phyloP scores from a whole-genome alignment of 768 basidiomycete species.

The Boletus pseudopeckii region DNA sequence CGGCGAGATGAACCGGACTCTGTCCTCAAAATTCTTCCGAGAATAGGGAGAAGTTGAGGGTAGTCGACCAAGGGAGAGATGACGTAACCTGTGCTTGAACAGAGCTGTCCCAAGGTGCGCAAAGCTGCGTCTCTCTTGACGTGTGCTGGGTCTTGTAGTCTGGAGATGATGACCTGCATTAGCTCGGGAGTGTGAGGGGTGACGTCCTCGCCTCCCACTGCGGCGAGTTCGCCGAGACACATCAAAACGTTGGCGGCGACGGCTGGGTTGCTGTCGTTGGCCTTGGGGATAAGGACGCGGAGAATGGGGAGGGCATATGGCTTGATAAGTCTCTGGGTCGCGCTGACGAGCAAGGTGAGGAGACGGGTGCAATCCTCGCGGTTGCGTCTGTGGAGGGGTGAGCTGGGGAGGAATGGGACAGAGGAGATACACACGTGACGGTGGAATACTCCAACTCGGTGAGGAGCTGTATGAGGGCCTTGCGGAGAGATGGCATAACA shows the following conservation, averaged over 20 bases:
- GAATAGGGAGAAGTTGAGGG: constrained; percentile 81
- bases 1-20: constrained; percentile 74
- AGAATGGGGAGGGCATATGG: constrained; percentile 94
- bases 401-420: background rate
- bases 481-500: constrained; percentile 95
- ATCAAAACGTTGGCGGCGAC: constrained; percentile 91
- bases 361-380: constrained; percentile 92
- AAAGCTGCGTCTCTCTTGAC: constrained; percentile 92
- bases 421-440: constrained; percentile 57
- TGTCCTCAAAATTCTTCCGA: constrained; percentile 81
- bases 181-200: constrained; percentile 78
- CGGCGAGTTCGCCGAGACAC: constrained; percentile 91
- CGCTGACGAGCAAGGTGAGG: constrained; percentile 83
- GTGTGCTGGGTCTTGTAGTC: constrained; percentile 85
- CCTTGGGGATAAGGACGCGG: constrained; percentile 87
- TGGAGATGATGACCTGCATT: constrained; percentile 85
- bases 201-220: constrained; percentile 92
- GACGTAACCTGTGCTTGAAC: constrained; percentile 93
- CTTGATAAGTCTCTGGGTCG: constrained; percentile 91
- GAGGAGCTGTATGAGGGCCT: constrained; percentile 91
- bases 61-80: constrained; percentile 88
- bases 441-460: constrained; percentile 97
- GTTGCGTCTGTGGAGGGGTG: constrained; percentile 53
- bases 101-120: constrained; percentile 91
- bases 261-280: constrained; percentile 77